These are phyloP conservation scores for Rhypophila decipiens DNA, from an alignment of 495 filamentous ascomycete genomes.

Conservation along the genomic window DNA sequence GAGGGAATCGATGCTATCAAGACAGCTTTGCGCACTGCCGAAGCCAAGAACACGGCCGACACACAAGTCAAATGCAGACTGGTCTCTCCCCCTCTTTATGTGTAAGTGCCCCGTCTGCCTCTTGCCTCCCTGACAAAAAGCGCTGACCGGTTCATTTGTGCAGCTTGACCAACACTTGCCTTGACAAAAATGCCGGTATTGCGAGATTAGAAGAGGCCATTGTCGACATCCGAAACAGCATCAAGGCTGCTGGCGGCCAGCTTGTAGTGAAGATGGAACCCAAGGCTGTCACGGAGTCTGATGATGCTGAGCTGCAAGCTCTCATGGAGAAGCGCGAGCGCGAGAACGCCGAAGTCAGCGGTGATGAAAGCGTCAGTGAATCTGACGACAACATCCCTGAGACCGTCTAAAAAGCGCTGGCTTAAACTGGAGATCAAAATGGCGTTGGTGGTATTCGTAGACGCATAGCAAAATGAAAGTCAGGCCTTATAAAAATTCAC, in stretches of 20 bases:
- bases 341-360: slow-evolving; percentile 94
- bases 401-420: slow-evolving; percentile 28
- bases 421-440: background rate
- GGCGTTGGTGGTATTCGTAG: background rate
- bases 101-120: slow-evolving; percentile 31
- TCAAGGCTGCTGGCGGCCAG: slow-evolving; percentile 64
- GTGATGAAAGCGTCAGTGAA: slow-evolving; percentile 89
- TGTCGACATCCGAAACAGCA: slow-evolving; percentile 69
- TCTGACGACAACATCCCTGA: slow-evolving; percentile 69
- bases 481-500: too few relatives aligned
- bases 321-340: slow-evolving; percentile 99
- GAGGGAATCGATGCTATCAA: slow-evolving; percentile 99
- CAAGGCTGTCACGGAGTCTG: slow-evolving; percentile 96
- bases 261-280: slow-evolving; percentile 93
- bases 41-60: slow-evolving; percentile 80
- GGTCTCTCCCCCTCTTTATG: slow-evolving; percentile 91
- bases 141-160: background rate
- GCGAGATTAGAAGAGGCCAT: slow-evolving; percentile 80
- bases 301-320: slow-evolving; percentile 92
- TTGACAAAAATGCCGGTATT: slow-evolving; percentile 88
- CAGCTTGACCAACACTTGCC: slow-evolving; percentile 73
- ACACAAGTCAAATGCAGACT: slow-evolving; percentile 95
- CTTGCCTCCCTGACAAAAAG: slow-evolving; percentile 5
- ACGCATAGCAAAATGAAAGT: background rate
- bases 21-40: slow-evolving; percentile 75